These are phyloP conservation scores for Vicia faba DNA, from an alignment of 306 rosid genomes.

Conservation along the genomic window DNA sequence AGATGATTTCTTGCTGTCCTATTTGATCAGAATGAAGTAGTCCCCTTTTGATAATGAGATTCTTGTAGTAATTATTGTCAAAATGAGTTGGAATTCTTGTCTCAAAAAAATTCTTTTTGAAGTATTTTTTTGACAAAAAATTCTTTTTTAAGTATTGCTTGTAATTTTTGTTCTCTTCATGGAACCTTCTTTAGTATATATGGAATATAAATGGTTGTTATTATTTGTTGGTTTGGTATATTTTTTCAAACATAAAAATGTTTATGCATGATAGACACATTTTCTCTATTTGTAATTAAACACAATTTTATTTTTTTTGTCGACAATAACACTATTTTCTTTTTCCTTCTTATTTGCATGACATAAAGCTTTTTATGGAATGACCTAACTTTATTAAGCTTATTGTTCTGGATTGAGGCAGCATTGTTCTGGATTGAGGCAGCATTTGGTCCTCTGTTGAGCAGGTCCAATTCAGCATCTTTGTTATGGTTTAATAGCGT, in stretches of 20 bases:
- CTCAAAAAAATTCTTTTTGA: background rate
- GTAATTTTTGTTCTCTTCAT: background rate
- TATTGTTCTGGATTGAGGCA: too few species aligned
- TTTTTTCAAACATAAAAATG: background rate
- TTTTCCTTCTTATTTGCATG: conserved; percentile 5
- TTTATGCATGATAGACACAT: conserved; percentile 1
- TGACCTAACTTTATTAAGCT: conserved; percentile 21
- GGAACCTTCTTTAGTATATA: background rate
- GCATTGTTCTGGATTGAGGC: too few species aligned
- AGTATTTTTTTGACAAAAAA: too few species aligned
- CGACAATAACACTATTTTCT: background rate
- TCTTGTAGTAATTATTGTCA: conserved; percentile 65
- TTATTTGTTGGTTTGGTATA: background rate
- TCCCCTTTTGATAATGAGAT: conserved; percentile 62
- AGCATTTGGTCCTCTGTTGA: too few species aligned
- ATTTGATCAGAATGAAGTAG: conserved; percentile 77
- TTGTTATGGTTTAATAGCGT: too few species aligned
- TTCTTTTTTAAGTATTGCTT: background rate
- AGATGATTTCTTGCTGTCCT: conserved; percentile 3
- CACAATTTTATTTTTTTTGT: background rate
- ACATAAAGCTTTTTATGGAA: background rate
- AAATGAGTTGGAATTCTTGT: conserved; percentile 53
- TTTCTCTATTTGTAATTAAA: conserved; percentile 5
- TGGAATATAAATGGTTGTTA: background rate
- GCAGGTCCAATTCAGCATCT: too few species aligned